These are phyloP conservation scores for Picochlorum sp. DNA, from an alignment of 139 green algal species.

Conservation along the genomic window DNA sequence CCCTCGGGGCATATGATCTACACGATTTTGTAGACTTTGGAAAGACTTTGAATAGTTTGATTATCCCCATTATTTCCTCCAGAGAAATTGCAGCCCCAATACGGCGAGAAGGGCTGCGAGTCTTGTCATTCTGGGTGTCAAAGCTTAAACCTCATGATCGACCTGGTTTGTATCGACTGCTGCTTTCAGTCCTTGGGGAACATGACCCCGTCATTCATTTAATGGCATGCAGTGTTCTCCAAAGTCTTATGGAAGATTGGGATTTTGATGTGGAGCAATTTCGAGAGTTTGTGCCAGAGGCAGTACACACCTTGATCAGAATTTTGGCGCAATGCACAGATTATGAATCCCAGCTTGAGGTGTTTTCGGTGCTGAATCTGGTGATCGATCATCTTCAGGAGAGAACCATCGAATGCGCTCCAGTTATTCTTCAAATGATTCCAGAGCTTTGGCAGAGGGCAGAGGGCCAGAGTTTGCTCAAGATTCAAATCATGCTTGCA, in stretches of 20 bases:
- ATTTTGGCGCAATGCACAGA: slow-evolving; percentile 39
- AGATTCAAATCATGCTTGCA: slow-evolving; percentile 70
- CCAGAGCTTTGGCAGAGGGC: slow-evolving; percentile 57
- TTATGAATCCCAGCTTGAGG: slow-evolving; percentile 67
- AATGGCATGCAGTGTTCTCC: slow-evolving; percentile 45
- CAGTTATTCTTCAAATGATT: slow-evolving; percentile 50
- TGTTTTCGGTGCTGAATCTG: slow-evolving; percentile 63
- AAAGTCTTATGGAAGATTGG: slow-evolving; percentile 68
- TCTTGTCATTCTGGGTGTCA: slow-evolving; percentile 49
- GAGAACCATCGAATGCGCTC: slow-evolving; percentile 38
- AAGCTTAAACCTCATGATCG: slow-evolving; percentile 32
- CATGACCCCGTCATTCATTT: slow-evolving; percentile 47
- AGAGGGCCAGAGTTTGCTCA: slow-evolving; percentile 62
- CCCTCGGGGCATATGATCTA: slow-evolving; percentile 65
- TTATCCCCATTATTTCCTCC: slow-evolving; percentile 40
- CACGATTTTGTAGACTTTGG: slow-evolving; percentile 71
- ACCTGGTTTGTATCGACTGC: slow-evolving; percentile 41
- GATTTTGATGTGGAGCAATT: slow-evolving; percentile 62
- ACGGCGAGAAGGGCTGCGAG: slow-evolving; percentile 38
- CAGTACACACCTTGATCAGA: slow-evolving; percentile 37
- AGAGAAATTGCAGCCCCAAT: slow-evolving; percentile 21
- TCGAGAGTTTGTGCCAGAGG: slow-evolving; percentile 33
- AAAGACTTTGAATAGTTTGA: slow-evolving; percentile 35
- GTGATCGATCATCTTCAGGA: slow-evolving; percentile 64
- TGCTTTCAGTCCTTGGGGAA: slow-evolving; percentile 40